Evolutionary conservation across 2,329 filamentous ascomycete species (phyloP).

Genomic region (Xylariaceae sp.): DNA sequence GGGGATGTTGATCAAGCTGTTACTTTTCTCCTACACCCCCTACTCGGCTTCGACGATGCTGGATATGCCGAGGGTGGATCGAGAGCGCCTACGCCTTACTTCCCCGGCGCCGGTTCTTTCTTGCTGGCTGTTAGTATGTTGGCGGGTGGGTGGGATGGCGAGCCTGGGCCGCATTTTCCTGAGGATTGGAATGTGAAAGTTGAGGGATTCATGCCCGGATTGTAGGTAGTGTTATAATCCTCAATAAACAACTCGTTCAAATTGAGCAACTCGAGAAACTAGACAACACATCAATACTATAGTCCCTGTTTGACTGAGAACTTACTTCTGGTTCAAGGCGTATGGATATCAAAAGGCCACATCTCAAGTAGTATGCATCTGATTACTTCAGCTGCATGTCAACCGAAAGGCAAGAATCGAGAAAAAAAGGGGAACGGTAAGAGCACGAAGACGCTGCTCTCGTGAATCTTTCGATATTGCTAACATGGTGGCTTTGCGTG

Average conservation of each 20-base stretch:
- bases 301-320: neutral
- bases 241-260: neutral
- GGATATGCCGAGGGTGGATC: slow-evolving; percentile 50
- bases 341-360: neutral
- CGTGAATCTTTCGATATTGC: neutral
- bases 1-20: slow-evolving; percentile 37
- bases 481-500: neutral
- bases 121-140: slow-evolving; percentile 52
- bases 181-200: slow-evolving; percentile 42
- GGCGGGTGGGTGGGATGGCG: slow-evolving; percentile 51
- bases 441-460: neutral
- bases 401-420: neutral
- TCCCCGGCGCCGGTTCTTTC: slow-evolving; percentile 46
- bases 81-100: slow-evolving; percentile 53
- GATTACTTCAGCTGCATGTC: neutral
- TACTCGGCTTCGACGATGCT: slow-evolving; percentile 52
- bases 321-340: neutral
- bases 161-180: slow-evolving; percentile 43
- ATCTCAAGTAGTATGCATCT: neutral
- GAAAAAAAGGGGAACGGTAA: neutral
- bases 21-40: slow-evolving; percentile 42
- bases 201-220: slow-evolving; percentile 42
- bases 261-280: neutral
- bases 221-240: slow-evolving; percentile 21
- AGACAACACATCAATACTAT: neutral